phyloP scores from a whole-genome alignment of 2,329 filamentous ascomycete species.

The Trichophyton benhamiae region DNA sequence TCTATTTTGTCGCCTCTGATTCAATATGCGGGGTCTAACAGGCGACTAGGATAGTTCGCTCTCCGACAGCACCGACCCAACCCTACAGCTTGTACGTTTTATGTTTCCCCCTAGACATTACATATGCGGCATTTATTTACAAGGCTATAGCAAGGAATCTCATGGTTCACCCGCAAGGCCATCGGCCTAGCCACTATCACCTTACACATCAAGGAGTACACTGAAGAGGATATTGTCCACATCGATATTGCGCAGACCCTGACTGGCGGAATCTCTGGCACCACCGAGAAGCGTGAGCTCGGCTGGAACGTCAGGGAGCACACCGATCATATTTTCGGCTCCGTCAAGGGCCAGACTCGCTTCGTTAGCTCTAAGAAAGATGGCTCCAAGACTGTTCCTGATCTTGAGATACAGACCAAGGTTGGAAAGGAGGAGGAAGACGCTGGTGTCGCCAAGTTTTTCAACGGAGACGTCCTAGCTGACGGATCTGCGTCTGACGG shows the following conservation, averaged over 20 bases:
- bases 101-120: neutral
- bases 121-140: neutral
- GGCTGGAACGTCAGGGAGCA: conserved; percentile 53
- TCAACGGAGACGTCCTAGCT: conserved; percentile 31
- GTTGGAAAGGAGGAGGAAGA: conserved; percentile 29
- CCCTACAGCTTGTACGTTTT: conserved; percentile 47
- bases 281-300: conserved; percentile 44
- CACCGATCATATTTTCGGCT: conserved; percentile 68
- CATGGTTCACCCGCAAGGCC: conserved; percentile 60
- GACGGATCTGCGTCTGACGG: conserved; percentile 46
- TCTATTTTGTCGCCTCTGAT: neutral
- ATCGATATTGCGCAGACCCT: conserved; percentile 61
- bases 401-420: conserved; percentile 27
- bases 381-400: conserved; percentile 27
- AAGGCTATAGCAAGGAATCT: conserved; percentile 48
- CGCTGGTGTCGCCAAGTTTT: conserved; percentile 26
- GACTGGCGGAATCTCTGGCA: conserved; percentile 60
- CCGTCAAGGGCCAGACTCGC: conserved; percentile 48
- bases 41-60: conserved; percentile 56
- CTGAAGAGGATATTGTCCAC: conserved; percentile 43
- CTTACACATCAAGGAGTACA: conserved; percentile 45
- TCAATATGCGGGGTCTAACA: conserved; percentile 2
- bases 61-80: conserved; percentile 55
- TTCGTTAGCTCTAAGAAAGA: conserved; percentile 33
- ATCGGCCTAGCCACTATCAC: conserved; percentile 58